Evolutionary conservation across 2,329 filamentous ascomycete species (phyloP).

Genomic region (Golovinomyces cichoracearum): DNA sequence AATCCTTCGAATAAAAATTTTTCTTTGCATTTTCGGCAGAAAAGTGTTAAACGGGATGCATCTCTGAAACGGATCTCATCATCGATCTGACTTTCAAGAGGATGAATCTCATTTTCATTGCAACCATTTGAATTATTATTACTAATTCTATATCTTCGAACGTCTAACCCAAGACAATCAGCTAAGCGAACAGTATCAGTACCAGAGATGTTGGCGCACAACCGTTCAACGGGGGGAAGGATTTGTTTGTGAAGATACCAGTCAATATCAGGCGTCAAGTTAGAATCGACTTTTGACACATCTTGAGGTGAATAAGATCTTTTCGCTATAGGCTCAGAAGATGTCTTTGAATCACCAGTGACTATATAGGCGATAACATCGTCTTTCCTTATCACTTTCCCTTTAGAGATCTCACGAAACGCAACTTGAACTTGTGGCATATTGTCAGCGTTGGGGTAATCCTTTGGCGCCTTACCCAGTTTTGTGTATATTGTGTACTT

Average conservation of each 20-base stretch:
- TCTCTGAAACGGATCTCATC: slow-evolving; percentile 73
- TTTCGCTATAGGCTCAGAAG: slow-evolving; percentile 50
- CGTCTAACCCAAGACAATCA: slow-evolving; percentile 79
- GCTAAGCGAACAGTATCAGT: slow-evolving; percentile 77
- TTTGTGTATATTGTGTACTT: slow-evolving; percentile 98
- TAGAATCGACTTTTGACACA: slow-evolving; percentile 49
- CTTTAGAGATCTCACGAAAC: slow-evolving; percentile 59
- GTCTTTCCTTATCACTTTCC: slow-evolving; percentile 70
- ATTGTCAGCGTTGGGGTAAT: slow-evolving; percentile 78
- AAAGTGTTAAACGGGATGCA: slow-evolving; percentile 48
- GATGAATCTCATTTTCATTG: slow-evolving; percentile 51
- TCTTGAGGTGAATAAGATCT: slow-evolving; percentile 73
- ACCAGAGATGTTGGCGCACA: slow-evolving; percentile 83
- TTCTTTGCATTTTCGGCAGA: slow-evolving; percentile 57
- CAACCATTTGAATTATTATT: slow-evolving; percentile 24
- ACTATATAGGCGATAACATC: slow-evolving; percentile 95
- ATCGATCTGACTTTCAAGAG: slow-evolving; percentile 79
- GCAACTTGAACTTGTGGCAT: slow-evolving; percentile 98
- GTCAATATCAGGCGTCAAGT: slow-evolving; percentile 68
- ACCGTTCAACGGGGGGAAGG: slow-evolving; percentile 85
- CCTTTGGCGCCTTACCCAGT: slow-evolving; percentile 74
- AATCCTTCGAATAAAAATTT: slow-evolving; percentile 55
- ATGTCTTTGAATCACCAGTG: slow-evolving; percentile 38
- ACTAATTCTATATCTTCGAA: slow-evolving; percentile 57
- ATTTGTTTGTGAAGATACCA: slow-evolving; percentile 98